These are phyloP conservation scores for Geranium incanum DNA, from an alignment of 441 rosid genomes.

Conservation along the genomic window DNA sequence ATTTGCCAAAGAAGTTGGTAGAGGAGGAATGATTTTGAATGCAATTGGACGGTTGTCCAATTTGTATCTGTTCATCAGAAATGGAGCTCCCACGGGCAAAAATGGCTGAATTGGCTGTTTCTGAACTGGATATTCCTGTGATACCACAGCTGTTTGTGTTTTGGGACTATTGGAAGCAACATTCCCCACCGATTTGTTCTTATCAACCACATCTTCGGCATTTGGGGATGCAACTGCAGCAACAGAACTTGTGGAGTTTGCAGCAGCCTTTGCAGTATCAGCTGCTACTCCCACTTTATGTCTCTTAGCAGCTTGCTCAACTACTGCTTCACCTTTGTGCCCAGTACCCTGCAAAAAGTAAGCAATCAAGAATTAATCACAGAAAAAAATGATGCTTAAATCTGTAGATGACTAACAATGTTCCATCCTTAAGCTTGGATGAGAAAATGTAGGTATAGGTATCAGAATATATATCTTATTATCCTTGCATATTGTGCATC, in stretches of 20 bases:
- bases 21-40: constrained; percentile 64
- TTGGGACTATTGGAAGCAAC: constrained; percentile 32
- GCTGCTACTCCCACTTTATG: constrained; percentile 39
- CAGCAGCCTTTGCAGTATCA: constrained; percentile 32
- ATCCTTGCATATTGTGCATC: not conserved
- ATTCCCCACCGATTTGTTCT: constrained; percentile 40
- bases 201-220: constrained; percentile 33
- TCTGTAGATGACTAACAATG: not conserved
- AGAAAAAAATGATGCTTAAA: constrained; percentile 12
- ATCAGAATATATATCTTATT: not conserved
- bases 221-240: constrained; percentile 29
- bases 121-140: constrained; percentile 37
- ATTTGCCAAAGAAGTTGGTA: constrained; percentile 72
- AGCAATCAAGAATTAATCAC: constrained; percentile 17
- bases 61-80: constrained; percentile 55
- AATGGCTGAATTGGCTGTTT: constrained; percentile 38
- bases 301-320: constrained; percentile 65
- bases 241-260: constrained; percentile 38
- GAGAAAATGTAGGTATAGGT: not conserved
- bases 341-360: constrained; percentile 56
- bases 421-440: not conserved
- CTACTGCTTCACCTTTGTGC: constrained; percentile 48
- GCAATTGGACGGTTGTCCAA: constrained; percentile 79
- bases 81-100: constrained; percentile 32
- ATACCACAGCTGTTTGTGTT: constrained; percentile 26